phyloP scores from a whole-genome alignment of 257 asterid species.

The Scutellaria baicalensis region DNA sequence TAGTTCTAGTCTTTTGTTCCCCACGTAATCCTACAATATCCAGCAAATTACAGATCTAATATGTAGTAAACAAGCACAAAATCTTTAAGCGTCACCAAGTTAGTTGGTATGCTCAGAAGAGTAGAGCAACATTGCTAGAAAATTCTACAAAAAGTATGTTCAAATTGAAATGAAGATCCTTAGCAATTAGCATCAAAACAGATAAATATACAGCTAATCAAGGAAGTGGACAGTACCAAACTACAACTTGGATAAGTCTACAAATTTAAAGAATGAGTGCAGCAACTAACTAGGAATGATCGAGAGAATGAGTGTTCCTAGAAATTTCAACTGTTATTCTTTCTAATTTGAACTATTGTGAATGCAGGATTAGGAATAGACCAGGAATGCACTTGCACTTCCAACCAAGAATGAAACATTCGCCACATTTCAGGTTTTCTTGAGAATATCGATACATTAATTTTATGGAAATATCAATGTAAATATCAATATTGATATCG shows the following conservation, averaged over 20 bases:
- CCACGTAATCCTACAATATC: conserved; percentile 70
- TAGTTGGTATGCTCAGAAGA: not conserved
- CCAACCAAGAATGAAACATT: not conserved
- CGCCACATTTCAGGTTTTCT: no score
- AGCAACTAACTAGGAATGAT: not conserved
- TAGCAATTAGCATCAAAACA: not conserved
- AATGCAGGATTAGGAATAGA: not conserved
- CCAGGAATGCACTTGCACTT: not conserved
- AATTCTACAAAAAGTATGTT: not conserved
- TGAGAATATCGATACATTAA: no score
- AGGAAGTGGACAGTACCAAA: no score
- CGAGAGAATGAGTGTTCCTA: not conserved
- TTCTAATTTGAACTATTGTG: not conserved
- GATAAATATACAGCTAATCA: not conserved
- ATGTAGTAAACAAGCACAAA: conserved; percentile 9
- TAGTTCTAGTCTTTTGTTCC: conserved; percentile 90
- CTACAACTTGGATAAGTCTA: not conserved
- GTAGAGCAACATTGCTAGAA: not conserved
- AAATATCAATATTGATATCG: no score
- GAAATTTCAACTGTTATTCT: not conserved
- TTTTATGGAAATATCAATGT: no score
- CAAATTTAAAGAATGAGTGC: not conserved
- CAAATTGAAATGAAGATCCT: not conserved
- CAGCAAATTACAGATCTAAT: not conserved
- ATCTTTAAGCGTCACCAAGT: not conserved